Evolutionary conservation across 2,329 filamentous ascomycete species (phyloP).

Genomic region (Fusarium penzigii): DNA sequence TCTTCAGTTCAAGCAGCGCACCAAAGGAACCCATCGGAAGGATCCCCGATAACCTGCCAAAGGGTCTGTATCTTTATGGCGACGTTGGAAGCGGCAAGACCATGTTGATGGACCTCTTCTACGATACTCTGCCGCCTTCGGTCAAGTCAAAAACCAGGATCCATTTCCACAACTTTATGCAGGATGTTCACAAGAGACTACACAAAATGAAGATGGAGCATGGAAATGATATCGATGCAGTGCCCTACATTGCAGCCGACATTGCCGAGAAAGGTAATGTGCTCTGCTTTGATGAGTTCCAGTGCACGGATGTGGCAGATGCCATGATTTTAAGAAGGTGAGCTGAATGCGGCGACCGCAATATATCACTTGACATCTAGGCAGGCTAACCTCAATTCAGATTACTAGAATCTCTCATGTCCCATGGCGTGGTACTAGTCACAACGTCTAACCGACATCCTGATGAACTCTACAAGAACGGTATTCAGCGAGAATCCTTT

Average conservation of each 20-base stretch:
- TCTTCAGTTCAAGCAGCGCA: constrained; percentile 56
- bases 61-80: constrained; percentile 91
- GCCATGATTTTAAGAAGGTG: constrained; percentile 91
- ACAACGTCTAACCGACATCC: constrained; percentile 98
- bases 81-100: constrained; percentile 98
- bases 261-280: constrained; percentile 85
- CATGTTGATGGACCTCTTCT: constrained; percentile 99
- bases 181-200: constrained; percentile 88
- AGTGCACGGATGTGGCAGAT: constrained; percentile 97
- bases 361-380: background rate
- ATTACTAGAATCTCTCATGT: constrained; percentile 88
- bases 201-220: constrained; percentile 88
- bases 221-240: constrained; percentile 84
- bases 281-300: constrained; percentile 97
- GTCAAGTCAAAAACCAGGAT: constrained; percentile 87
- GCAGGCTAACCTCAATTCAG: constrained; percentile 38
- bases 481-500: constrained; percentile 93
- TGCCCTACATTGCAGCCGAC: constrained; percentile 92
- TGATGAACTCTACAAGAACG: constrained; percentile 95
- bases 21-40: constrained; percentile 42
- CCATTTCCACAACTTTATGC: constrained; percentile 99
- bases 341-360: constrained; percentile 12
- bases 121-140: constrained; percentile 81
- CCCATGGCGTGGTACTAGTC: constrained; percentile 92
- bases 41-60: constrained; percentile 75